phyloP scores from a whole-genome alignment of 148 eudicot genomes.

The Rheum nobile region DNA sequence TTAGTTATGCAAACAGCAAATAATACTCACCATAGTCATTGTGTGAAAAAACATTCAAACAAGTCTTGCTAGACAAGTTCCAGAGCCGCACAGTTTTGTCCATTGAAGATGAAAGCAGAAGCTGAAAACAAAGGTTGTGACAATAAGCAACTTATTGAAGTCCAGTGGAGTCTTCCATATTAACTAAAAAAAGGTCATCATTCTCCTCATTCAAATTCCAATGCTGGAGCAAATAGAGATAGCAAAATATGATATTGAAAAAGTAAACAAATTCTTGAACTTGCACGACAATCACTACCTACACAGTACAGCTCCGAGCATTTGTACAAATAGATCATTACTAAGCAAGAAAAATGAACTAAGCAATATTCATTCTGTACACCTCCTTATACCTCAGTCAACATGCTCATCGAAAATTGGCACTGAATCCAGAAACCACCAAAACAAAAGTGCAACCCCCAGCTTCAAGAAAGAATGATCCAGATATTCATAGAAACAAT shows the following conservation, averaged over 20 bases:
- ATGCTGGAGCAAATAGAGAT: not conserved
- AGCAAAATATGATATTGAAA: not conserved
- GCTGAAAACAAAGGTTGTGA: constrained; percentile 28
- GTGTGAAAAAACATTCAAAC: constrained; percentile 8
- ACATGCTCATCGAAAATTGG: not conserved
- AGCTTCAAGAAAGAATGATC: not conserved
- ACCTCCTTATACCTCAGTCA: not conserved
- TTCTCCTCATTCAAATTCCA: not conserved
- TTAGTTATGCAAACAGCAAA: not conserved
- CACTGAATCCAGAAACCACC: not conserved
- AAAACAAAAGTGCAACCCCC: not conserved
- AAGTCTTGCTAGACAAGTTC: constrained; percentile 11
- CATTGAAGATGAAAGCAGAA: constrained; percentile 24
- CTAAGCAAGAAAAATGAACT: not conserved
- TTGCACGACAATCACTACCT: not conserved
- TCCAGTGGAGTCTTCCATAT: not conserved
- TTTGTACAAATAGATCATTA: not conserved
- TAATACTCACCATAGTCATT: constrained; percentile 6
- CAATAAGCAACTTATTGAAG: not conserved
- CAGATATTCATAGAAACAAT: not conserved
- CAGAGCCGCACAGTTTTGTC: constrained; percentile 10
- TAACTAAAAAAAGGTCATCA: not conserved
- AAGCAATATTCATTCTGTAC: not conserved
- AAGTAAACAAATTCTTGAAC: not conserved
- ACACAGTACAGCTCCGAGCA: not conserved